These are phyloP conservation scores for Avicennia marina DNA, from an alignment of 257 asterid genomes.

Conservation along the genomic window DNA sequence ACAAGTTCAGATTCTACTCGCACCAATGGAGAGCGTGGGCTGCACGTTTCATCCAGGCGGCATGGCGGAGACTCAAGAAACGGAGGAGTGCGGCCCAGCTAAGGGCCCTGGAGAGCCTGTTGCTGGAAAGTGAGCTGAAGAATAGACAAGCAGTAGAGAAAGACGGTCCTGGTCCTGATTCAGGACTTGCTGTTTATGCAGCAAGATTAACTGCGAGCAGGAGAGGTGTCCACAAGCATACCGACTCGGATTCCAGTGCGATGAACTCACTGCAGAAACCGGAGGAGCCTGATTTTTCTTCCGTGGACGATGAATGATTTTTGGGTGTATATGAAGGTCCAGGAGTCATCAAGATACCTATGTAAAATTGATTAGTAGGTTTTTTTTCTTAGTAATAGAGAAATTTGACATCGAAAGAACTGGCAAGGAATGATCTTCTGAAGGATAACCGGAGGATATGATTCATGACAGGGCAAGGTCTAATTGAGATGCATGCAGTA, in stretches of 20 bases:
- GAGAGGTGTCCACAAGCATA: conserved; percentile 48
- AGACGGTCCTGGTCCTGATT: conserved; percentile 22
- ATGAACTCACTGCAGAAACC: conserved; percentile 72
- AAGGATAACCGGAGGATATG: too few species aligned
- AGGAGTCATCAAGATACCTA: too few species aligned
- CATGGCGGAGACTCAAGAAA: conserved; percentile 75
- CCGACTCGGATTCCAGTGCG: conserved; percentile 42
- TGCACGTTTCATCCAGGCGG: conserved; percentile 80
- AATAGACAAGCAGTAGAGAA: neutral
- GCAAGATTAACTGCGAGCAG: conserved; percentile 54
- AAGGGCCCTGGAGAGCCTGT: conserved; percentile 38
- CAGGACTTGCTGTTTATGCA: conserved; percentile 42
- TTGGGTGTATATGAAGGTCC: conserved; percentile 7
- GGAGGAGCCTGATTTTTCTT: conserved; percentile 84
- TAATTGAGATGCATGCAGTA: too few species aligned
- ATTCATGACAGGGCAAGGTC: too few species aligned
- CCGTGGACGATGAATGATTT: conserved; percentile 58
- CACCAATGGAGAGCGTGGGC: conserved; percentile 99
- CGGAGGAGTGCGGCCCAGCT: conserved; percentile 49
- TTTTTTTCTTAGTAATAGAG: too few species aligned
- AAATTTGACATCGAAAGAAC: too few species aligned
- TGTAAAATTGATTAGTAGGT: too few species aligned
- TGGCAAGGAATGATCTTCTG: too few species aligned
- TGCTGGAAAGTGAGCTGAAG: conserved; percentile 15
- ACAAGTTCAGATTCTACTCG: conserved; percentile 85